These are phyloP conservation scores for Cladorrhinum sp. DNA, from an alignment of 2,329 filamentous ascomycete genomes.

Conservation along the genomic window DNA sequence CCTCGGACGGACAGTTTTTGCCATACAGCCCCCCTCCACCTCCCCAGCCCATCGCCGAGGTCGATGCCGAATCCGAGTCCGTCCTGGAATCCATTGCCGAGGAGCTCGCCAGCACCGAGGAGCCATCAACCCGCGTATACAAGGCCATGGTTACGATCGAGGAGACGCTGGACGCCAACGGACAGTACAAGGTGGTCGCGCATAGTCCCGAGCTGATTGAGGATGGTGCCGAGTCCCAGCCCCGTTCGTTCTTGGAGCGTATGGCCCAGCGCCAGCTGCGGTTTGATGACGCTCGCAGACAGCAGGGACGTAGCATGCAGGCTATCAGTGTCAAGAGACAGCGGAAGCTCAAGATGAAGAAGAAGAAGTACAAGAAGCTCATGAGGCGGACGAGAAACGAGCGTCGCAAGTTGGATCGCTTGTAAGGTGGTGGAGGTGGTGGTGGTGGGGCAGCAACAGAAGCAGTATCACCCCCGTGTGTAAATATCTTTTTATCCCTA, in stretches of 20 bases:
- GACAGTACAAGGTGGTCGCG: conserved; percentile 58
- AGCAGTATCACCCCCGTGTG: conserved; percentile 9
- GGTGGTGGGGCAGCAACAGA: background rate
- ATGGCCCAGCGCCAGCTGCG: conserved; percentile 63
- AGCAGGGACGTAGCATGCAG: conserved; percentile 58
- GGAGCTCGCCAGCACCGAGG: conserved; percentile 37
- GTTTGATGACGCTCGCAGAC: conserved; percentile 53
- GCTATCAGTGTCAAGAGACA: conserved; percentile 90
- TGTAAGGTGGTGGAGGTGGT: conserved; percentile 37
- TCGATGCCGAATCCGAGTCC: conserved; percentile 29
- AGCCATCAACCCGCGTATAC: conserved; percentile 54
- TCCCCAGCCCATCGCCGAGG: conserved; percentile 55
- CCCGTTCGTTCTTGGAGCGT: conserved; percentile 65
- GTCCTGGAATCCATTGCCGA: conserved; percentile 27
- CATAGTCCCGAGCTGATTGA: conserved; percentile 58
- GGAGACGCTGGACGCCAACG: conserved; percentile 59
- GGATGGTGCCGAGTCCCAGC: conserved; percentile 31
- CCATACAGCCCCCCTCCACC: conserved; percentile 85
- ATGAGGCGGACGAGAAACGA: conserved; percentile 87
- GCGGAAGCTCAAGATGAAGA: conserved; percentile 98
- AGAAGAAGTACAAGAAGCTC: conserved; percentile 99
- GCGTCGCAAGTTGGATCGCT: conserved; percentile 77
- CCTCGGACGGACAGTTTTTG: conserved; percentile 66
- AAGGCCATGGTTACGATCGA: conserved; percentile 66
- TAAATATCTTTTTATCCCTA: conserved; percentile 10